phyloP scores from a whole-genome alignment of 163 green algal genomes.

The Coccomyxa subellipsoidea region DNA sequence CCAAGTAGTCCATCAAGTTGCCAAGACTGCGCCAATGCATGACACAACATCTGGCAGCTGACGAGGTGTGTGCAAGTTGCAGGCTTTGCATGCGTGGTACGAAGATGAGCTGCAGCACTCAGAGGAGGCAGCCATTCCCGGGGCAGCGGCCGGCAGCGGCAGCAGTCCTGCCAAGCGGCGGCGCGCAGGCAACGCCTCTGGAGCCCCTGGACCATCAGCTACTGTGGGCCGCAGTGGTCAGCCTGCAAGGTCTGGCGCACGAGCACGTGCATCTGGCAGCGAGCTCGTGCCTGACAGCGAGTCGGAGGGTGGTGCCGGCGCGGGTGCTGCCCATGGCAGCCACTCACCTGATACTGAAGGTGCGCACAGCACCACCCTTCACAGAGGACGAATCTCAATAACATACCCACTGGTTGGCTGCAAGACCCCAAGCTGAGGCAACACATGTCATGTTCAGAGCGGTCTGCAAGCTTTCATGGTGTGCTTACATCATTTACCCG shows the following conservation, averaged over 20 bases:
- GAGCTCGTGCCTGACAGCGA: neutral
- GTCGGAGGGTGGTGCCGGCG: neutral
- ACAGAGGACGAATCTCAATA: no score
- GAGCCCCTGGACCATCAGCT: neutral
- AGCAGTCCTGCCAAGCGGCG: neutral
- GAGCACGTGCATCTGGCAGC: neutral
- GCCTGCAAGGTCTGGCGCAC: neutral
- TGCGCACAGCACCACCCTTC: no score
- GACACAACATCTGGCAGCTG: no score
- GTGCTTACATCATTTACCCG: no score
- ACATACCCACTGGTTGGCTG: no score
- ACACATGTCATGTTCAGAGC: no score
- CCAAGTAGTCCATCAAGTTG: no score
- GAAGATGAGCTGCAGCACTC: conserved; percentile 17
- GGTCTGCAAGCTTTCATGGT: neutral
- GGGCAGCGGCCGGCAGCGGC: neutral
- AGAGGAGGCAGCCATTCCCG: no score
- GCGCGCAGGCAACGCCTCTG: neutral
- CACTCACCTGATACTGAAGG: no score
- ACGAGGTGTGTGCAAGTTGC: neutral
- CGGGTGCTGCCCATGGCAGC: neutral
- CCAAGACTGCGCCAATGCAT: no score
- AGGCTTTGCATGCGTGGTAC: conserved; percentile 41
- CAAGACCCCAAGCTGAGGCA: no score
- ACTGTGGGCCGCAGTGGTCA: no score